Percentiles rank a stretch among this genome's conserved stretches.
Conservation (phyloP, 805 yeast genomes). For the Priceomyces haplophilus region DNA sequence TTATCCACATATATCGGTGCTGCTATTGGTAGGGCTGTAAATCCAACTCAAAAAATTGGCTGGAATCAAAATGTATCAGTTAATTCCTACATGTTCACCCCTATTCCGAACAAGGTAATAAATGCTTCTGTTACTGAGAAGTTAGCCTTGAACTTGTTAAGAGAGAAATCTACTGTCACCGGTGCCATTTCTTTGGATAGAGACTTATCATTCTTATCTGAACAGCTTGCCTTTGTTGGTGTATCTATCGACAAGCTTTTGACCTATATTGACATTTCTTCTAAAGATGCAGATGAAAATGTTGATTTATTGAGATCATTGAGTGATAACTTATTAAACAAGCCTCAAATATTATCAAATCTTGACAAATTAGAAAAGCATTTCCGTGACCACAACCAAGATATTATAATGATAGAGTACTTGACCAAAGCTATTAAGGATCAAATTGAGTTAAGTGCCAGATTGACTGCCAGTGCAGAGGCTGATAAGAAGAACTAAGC, state of each 20-base stretch:
- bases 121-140: conserved; percentile 56
- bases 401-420: conserved; percentile 76
- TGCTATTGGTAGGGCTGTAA: conserved; percentile 52
- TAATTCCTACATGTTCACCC: conserved; percentile 64
- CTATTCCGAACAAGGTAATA: conserved; percentile 63
- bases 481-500: conserved; percentile 16
- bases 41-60: conserved; percentile 23
- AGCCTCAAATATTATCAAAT: conserved; percentile 48
- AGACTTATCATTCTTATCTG: conserved; percentile 45
- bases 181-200: conserved; percentile 31
- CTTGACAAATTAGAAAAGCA: conserved; percentile 53
- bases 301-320: conserved; percentile 65
- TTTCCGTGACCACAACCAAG: conserved; percentile 73
- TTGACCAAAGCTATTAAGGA: conserved; percentile 80
- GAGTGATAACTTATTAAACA: conserved; percentile 52
- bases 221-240: conserved; percentile 46
- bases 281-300: conserved; percentile 43
- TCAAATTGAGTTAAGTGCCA: conserved; percentile 75
- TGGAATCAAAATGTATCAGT: conserved; percentile 36
- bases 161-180: conserved; percentile 31
- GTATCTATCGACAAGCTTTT: conserved; percentile 49
- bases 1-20: conserved; percentile 74
- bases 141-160: conserved; percentile 49
- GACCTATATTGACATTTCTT: conserved; percentile 41
- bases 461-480: conserved; percentile 53